phyloP scores from a whole-genome alignment of 176 grass and related monocot genomes.

The Elaeis guineensis region DNA sequence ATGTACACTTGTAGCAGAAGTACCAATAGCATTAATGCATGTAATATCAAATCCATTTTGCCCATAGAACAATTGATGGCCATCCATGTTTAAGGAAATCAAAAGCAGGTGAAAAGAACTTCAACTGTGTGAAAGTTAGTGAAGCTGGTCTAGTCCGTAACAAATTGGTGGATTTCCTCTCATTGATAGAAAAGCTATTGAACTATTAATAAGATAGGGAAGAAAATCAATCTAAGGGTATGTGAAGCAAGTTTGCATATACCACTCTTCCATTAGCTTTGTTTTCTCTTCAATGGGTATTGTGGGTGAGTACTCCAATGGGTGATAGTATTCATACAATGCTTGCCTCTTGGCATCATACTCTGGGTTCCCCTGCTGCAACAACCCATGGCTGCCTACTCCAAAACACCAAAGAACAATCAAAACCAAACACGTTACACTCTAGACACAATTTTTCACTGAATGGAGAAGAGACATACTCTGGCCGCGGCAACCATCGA shows the following conservation, averaged over 20 bases:
- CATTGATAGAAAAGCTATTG: too few species aligned
- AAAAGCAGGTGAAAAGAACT: too few species aligned
- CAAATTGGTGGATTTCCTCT: too few species aligned
- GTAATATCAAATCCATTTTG: too few species aligned
- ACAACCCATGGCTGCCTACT: slow-evolving; percentile 71
- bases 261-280: slow-evolving; percentile 93
- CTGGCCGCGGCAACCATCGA: slow-evolving; percentile 63
- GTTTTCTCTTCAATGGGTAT: slow-evolving; percentile 74
- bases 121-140: too few species aligned
- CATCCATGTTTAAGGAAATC: too few species aligned
- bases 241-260: not conserved
- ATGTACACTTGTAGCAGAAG: too few species aligned
- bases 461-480: slow-evolving; percentile 30
- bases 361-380: slow-evolving; percentile 70
- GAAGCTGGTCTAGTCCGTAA: too few species aligned
- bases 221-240: too few species aligned
- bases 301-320: slow-evolving; percentile 70
- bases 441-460: not conserved
- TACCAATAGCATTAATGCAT: too few species aligned
- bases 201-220: too few species aligned
- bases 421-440: slow-evolving; percentile 6
- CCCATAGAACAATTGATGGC: too few species aligned
- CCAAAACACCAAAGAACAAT: slow-evolving; percentile 1
- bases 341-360: slow-evolving; percentile 76
- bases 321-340: slow-evolving; percentile 84